These are phyloP conservation scores for Aspergillus amoenus DNA, from an alignment of 2,329 filamentous ascomycete species.

Conservation along the genomic window DNA sequence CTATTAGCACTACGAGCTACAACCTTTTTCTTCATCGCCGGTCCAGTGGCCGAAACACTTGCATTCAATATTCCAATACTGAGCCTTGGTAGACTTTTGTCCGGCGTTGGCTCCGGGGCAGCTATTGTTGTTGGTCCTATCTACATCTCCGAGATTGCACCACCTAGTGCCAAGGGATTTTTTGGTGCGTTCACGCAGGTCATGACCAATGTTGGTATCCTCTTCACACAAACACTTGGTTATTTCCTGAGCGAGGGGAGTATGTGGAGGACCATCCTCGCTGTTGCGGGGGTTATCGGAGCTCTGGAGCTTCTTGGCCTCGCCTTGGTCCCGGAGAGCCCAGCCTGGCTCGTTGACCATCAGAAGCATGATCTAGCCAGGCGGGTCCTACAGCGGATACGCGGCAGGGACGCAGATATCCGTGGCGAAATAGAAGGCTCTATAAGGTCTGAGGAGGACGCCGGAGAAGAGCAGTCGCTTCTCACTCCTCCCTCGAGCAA, in stretches of 20 bases:
- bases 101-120: conserved; percentile 81
- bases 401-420: conserved; percentile 68
- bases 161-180: conserved; percentile 70
- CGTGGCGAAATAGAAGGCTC: conserved; percentile 68
- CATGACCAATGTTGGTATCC: conserved; percentile 87
- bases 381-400: conserved; percentile 69
- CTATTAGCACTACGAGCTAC: conserved; percentile 74
- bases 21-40: conserved; percentile 71
- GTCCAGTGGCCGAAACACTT: conserved; percentile 73
- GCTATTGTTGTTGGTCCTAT: conserved; percentile 90
- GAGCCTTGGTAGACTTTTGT: conserved; percentile 71
- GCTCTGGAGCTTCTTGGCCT: conserved; percentile 67
- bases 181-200: conserved; percentile 84
- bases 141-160: conserved; percentile 90
- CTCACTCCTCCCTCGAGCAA: conserved; percentile 60
- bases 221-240: conserved; percentile 78
- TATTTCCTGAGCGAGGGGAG: conserved; percentile 80
- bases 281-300: conserved; percentile 68
- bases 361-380: conserved; percentile 62
- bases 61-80: conserved; percentile 67
- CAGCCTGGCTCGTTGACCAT: conserved; percentile 76
- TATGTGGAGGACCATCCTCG: conserved; percentile 82
- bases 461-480: conserved; percentile 69
- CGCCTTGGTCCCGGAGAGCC: conserved; percentile 80
- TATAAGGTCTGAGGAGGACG: conserved; percentile 32